Base-by-base conservation (phyloP, 2,329 filamentous ascomycete species). In the Pseudocercospora pini-densiflorae region DNA sequence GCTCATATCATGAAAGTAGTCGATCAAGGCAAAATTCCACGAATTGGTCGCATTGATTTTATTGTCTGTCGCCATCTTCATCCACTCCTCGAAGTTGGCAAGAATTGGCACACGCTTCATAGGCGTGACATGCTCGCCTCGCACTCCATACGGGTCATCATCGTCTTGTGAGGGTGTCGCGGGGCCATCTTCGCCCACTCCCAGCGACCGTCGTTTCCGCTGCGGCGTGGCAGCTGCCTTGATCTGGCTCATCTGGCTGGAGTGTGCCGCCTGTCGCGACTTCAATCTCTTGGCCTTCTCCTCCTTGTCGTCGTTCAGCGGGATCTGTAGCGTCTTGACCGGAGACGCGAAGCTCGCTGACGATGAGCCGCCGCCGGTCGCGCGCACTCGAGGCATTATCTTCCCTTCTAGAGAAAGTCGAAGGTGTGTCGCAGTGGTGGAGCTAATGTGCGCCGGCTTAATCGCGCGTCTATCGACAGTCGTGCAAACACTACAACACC, bases 41-140 rank as follows among this genome's bases (percentile, higher is more conserved):
- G 94, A 97, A 80, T 99, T 99, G 66, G 91, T 89, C 58, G 95
- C 94, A 78, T 98, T 99, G 85, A 99, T 99, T 78, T 85, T 85
- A 75, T 99, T 99, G 83, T 99, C 95, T 16, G 95, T 98, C 1
- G 95, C 95, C 93, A 99, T 97, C 85, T 98, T 99, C 93, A 99
- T 98, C 95, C 94, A 98, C 79, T 99, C 95, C 79, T 99, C 95
- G 75, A 98, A 99, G 81, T 99, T 99, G 76, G 95, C 95, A 62
- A 99, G 84, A 73, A 99, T 91, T 0, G 95, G 95, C 29, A 97
- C 92, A 68, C 94, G 91, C 85, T 97, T 97, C 90, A 97, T 94
- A 62, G 94, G 95, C 66, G 95, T 97, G 62, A 97, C 91, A 43
- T 91, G 92, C 69, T 85, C 88, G 33, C 92, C 91, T 65, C 88